These are phyloP conservation scores for Cadophora luteo-olivacea DNA, from an alignment of 2,329 filamentous ascomycete genomes.

Conservation along the genomic window DNA sequence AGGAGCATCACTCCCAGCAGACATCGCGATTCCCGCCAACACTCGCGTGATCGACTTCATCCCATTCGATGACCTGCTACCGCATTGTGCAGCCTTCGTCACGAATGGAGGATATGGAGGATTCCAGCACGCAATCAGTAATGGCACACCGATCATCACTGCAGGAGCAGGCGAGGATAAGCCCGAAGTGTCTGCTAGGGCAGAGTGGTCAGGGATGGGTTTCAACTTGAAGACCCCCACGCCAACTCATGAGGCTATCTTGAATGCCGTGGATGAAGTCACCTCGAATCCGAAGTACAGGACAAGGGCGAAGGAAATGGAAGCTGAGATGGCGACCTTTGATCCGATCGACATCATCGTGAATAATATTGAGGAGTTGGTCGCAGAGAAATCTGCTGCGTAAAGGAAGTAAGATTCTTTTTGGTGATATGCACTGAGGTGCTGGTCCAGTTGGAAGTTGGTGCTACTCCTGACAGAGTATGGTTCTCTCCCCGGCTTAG, in stretches of 20 bases:
- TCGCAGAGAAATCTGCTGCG: conserved; percentile 14
- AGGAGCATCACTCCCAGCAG: conserved; percentile 41
- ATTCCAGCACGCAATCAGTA: conserved; percentile 44
- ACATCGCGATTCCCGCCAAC: conserved; percentile 43
- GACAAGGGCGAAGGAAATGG: conserved; percentile 28
- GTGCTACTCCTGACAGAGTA: not conserved
- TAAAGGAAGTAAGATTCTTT: not conserved
- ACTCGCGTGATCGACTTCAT: conserved; percentile 47
- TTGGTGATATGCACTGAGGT: not conserved
- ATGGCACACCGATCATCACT: conserved; percentile 46
- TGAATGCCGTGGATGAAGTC: conserved; percentile 30
- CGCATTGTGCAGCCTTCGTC: conserved; percentile 45
- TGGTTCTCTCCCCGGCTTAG: too few relatives aligned
- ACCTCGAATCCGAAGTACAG: conserved; percentile 33
- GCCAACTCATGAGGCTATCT: conserved; percentile 29
- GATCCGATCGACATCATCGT: conserved; percentile 32
- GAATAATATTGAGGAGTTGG: conserved; percentile 33
- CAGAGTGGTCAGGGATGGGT: conserved; percentile 47
- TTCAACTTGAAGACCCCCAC: conserved; percentile 43
- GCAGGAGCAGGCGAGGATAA: conserved; percentile 47
- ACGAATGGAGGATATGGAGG: conserved; percentile 49
- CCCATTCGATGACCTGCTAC: conserved; percentile 47
- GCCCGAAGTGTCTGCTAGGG: conserved; percentile 42
- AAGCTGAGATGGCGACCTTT: conserved; percentile 31
- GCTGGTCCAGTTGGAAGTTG: not conserved